phyloP scores from a whole-genome alignment of 1,284 basidiomycete species.

The Hemileia vastatrix region DNA sequence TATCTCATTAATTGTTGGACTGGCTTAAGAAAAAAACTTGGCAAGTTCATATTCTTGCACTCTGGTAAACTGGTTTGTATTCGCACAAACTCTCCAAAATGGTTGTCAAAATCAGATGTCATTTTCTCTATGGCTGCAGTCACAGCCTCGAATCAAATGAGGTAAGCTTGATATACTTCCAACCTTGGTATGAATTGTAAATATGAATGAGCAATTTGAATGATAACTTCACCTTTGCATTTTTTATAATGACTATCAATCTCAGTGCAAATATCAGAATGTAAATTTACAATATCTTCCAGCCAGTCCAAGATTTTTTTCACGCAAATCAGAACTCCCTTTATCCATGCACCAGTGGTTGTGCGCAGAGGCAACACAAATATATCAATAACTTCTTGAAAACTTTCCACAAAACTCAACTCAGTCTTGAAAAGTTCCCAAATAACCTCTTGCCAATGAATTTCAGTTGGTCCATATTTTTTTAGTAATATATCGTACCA shows the following conservation, averaged over 20 bases:
- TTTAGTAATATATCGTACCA: slow-evolving; percentile 35
- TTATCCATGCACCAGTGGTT: slow-evolving; percentile 61
- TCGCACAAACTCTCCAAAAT: slow-evolving; percentile 73
- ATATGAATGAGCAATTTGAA: slow-evolving; percentile 54
- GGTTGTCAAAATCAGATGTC: slow-evolving; percentile 52
- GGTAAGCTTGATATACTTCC: slow-evolving; percentile 73
- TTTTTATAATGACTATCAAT: background rate
- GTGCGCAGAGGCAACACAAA: slow-evolving; percentile 65
- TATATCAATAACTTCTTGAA: slow-evolving; percentile 56
- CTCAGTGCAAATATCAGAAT: background rate
- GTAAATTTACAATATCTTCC: slow-evolving; percentile 59
- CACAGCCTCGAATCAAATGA: slow-evolving; percentile 60
- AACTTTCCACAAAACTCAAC: slow-evolving; percentile 56
- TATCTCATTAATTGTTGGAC: slow-evolving; percentile 63
- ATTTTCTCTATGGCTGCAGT: slow-evolving; percentile 45
- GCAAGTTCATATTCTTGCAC: slow-evolving; percentile 56
- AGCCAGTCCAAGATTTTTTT: slow-evolving; percentile 69
- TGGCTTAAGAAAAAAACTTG: slow-evolving; percentile 63
- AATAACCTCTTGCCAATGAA: slow-evolving; percentile 59
- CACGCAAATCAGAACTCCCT: slow-evolving; percentile 60
- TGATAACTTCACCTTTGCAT: slow-evolving; percentile 46
- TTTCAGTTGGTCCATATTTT: slow-evolving; percentile 50
- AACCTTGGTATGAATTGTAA: slow-evolving; percentile 56
- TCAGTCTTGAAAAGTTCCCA: slow-evolving; percentile 62
- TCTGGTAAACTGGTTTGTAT: slow-evolving; percentile 56